Evolutionary conservation across 495 filamentous ascomycete species (phyloP), one percentile per base, ranked within the genome.

Genomic region (Penicillium salamii): DNA sequence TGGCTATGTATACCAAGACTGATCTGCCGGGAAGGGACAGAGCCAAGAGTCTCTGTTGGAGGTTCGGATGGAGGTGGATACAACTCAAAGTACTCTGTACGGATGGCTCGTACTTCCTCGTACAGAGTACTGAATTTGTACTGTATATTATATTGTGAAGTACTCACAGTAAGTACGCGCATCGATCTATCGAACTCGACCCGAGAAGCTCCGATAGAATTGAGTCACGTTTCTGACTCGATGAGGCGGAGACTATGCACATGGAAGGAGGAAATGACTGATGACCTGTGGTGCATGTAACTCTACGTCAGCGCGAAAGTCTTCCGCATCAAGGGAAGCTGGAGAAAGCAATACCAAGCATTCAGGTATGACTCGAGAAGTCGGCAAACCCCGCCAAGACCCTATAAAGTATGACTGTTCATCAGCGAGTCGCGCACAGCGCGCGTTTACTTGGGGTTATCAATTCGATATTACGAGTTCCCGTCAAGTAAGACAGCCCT

Each of bases 401-500:
- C 33, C 32, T 35, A 49, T 38, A 21, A 11, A 23, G 2, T 17
- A 8, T 17, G 14, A 38, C 13, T 49, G 26, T 32, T 13, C 7
- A 32, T 32, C 28, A 36, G 40, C 13, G 33, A 50, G 52, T 57
- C 60, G 60, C 57, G 60, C 49, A 53, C 46, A 53, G 59, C 56
- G 59, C 56, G 59, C 56, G 59, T 61, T 53, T 61, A 59, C 45
- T 56, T 47, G 32, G 4, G 20, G 37, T 37, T 48, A 42, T 52
- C 28, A 38, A 40, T 36, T 11, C 21, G 39, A 8, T 3, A 21
- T 44, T 44, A 44, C 41, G 28, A 44, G 18, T 32, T 44, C 19
- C 28, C 11, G 41, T 44, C 15, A 19, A 44, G 41, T 44, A 44
- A 44, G 41, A 32, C 28, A 34, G 21, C n/a, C 15, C 6, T 17